Base-by-base conservation (phyloP, 2,329 filamentous ascomycete species). In the Chrysoporthe puriensis region DNA sequence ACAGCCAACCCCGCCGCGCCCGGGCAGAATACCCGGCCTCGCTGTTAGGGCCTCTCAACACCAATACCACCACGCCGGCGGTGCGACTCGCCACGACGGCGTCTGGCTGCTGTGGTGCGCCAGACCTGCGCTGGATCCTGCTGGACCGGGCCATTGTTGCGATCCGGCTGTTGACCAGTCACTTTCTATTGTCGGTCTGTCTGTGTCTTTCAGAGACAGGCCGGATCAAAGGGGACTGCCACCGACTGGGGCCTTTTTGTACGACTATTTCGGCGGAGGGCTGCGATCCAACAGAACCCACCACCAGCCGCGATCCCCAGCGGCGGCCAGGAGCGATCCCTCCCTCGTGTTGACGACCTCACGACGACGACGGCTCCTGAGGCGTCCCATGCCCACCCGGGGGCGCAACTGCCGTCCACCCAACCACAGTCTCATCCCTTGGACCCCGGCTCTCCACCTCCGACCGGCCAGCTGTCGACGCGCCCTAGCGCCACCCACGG, bases 41-140 rank as follows among this genome's bases (percentile, higher is more conserved):
- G n/a, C 52, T 69, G 68, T 69, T 69, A 69, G 56, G 50, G 58
- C 52, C 21, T 63, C n/a, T 65, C 21, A 16, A 7, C 34, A 21
- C 56, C 34, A 18, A n/a, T 58, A 9, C 64, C 63, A 42, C 40
- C 18, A 43, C 66, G 59, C 46, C 26, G 26, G 26, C 26, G 26
- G 26, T 21, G 8, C 54, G 14, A 59, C 43, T 59, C 57, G 43
- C 40, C n/a, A 52, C 48, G 26, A 14, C 21, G 32, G 50, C n/a
- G 6, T 16, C 11, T 54, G 50, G 50, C 50, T 4, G 32, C 32
- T 54, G 50, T 18, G 54, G 54, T 32, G 9, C 40, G 34, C 34
- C 34, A 40, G 18, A 13, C n/a, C 34, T 26, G 26, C 26, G 26
- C 26, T 26, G 26, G 26, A 26, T 26, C 26, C 26, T 57, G n/a